phyloP scores from a whole-genome alignment of 2,329 filamentous ascomycete species.

The Diaporthe sp. region DNA sequence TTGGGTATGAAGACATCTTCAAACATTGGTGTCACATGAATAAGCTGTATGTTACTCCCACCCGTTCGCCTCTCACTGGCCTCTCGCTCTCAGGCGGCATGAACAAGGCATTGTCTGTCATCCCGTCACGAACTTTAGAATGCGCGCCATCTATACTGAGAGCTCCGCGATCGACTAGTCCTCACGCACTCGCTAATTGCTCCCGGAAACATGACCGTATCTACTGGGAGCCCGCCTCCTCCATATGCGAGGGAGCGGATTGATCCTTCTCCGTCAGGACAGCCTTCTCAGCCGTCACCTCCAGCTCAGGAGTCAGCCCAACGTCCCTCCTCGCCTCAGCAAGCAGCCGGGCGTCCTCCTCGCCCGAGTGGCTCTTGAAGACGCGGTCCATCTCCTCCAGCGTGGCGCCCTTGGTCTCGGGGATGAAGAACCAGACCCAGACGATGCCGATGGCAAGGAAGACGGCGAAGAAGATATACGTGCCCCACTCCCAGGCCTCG shows the following conservation, averaged over 20 bases:
- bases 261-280: slow-evolving; percentile 5
- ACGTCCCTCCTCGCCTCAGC: slow-evolving; percentile 45
- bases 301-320: slow-evolving; percentile 38
- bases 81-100: background rate
- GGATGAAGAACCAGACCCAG: slow-evolving; percentile 65
- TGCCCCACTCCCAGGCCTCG: slow-evolving; percentile 60
- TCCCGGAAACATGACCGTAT: accelerated
- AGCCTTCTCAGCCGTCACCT: slow-evolving; percentile 23
- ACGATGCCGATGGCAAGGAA: slow-evolving; percentile 60
- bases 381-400: slow-evolving; percentile 69
- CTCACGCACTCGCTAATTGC: background rate
- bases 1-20: background rate
- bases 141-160: background rate
- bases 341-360: slow-evolving; percentile 45
- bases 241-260: background rate
- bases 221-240: background rate
- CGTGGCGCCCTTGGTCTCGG: slow-evolving; percentile 68
- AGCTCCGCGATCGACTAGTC: too few relatives aligned
- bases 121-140: background rate
- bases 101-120: background rate
- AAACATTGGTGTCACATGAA: background rate
- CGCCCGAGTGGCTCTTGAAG: slow-evolving; percentile 57
- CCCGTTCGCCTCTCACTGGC: background rate
- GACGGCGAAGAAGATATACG: slow-evolving; percentile 70
- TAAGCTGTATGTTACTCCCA: background rate